Conservation (phyloP, 768 basidiomycete species). For the Panaeolus cyanescens region DNA sequence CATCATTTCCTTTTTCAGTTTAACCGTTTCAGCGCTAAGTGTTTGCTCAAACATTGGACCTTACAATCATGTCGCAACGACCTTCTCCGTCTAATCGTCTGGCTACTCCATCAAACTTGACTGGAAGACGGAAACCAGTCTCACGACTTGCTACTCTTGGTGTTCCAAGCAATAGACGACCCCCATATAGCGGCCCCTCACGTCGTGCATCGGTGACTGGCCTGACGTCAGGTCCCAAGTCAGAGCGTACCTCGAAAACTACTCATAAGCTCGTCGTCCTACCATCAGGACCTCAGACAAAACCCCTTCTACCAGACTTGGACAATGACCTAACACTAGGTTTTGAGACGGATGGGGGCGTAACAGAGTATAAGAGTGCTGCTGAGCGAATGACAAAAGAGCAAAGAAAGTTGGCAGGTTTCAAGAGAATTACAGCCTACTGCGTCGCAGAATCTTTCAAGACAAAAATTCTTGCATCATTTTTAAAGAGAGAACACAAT, state of each 20-base stretch:
- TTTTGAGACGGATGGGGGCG: constrained; percentile 65
- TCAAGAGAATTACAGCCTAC: constrained; percentile 85
- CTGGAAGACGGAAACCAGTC: constrained; percentile 29
- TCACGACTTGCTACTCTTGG: constrained; percentile 31
- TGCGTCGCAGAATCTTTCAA: constrained; percentile 85
- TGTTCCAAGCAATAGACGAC: constrained; percentile 21
- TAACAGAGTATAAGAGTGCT: constrained; percentile 79
- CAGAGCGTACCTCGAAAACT: constrained; percentile 85
- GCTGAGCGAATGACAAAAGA: constrained; percentile 89
- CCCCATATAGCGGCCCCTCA: constrained; percentile 10
- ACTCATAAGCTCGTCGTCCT: constrained; percentile 89
- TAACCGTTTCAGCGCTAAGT: background rate
- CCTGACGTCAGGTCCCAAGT: constrained; percentile 47
- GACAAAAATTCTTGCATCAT: constrained; percentile 81
- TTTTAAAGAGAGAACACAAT: constrained; percentile 92
- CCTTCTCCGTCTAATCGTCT: constrained; percentile 18
- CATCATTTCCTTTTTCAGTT: background rate
- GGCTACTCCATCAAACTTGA: constrained; percentile 27
- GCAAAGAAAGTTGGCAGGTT: constrained; percentile 80
- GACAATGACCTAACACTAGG: constrained; percentile 52
- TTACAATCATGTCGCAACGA: constrained; percentile 14
- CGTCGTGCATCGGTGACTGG: constrained; percentile 43
- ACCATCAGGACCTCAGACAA: constrained; percentile 88
- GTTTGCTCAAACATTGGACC: background rate
- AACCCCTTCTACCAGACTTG: constrained; percentile 52